Percentiles rank a stretch among this genome's conserved stretches.
These are phyloP conservation scores for Madurella fahalii DNA, from an alignment of 2,329 filamentous ascomycete species.

Conservation along the genomic window DNA sequence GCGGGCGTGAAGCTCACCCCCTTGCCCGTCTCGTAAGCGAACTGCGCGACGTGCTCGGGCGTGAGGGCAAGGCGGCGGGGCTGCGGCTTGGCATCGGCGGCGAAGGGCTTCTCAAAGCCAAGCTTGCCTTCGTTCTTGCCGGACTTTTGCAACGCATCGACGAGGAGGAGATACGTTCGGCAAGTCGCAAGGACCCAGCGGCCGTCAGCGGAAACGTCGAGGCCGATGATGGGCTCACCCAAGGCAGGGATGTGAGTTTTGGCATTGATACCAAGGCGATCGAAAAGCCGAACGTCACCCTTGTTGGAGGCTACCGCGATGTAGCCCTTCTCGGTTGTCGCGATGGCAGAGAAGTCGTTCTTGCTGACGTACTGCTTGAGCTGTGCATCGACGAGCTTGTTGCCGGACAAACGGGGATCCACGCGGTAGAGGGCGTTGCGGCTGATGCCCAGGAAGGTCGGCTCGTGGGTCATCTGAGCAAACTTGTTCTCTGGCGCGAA, in stretches of 20 bases:
- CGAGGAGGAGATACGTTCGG: conserved; percentile 87
- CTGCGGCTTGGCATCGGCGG: conserved; percentile 88
- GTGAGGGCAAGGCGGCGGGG: conserved; percentile 84
- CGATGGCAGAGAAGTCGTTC: conserved; percentile 92
- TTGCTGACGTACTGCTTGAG: conserved; percentile 96
- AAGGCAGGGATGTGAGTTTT: conserved; percentile 96
- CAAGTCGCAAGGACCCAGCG: conserved; percentile 95
- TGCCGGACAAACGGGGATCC: conserved; percentile 82
- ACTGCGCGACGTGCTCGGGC: conserved; percentile 91
- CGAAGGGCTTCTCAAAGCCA: conserved; percentile 92
- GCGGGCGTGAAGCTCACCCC: conserved; percentile 85
- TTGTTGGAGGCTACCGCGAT: conserved; percentile 97
- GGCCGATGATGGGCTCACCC: conserved; percentile 88
- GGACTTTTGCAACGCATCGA: conserved; percentile 83
- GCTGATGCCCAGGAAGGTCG: conserved; percentile 91
- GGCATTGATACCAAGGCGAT: conserved; percentile 91
- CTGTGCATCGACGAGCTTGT: conserved; percentile 88
- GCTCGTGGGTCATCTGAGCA: conserved; percentile 90
- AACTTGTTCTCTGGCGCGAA: conserved; percentile 98
- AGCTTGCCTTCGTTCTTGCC: conserved; percentile 97
- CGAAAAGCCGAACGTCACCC: conserved; percentile 92
- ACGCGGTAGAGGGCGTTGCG: conserved; percentile 90
- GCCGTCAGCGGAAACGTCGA: conserved; percentile 93
- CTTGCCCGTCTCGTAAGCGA: conserved; percentile 90
- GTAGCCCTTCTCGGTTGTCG: conserved; percentile 94